A percentile compares a stretch with the other conserved stretches of the same genome.
Conservation (phyloP, 805 yeast genomes). For the Barnettozyma sp. region DNA sequence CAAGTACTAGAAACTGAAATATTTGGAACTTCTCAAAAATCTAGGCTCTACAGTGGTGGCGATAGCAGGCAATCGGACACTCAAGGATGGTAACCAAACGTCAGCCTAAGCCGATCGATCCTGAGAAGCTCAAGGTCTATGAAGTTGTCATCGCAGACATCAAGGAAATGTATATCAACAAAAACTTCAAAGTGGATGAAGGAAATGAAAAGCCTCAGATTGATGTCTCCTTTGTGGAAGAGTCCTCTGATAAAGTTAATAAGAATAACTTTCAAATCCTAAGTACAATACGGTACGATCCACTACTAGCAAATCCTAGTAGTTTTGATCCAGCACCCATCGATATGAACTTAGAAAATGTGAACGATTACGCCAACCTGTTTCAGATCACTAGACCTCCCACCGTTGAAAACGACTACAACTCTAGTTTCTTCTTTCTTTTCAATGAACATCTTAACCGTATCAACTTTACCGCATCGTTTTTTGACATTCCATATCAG, state of each 20-base stretch:
- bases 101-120: constrained; percentile 4
- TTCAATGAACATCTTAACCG: constrained; percentile 59
- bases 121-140: constrained; percentile 5
- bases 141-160: constrained; percentile 1
- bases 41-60: too few species aligned
- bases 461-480: constrained; percentile 44
- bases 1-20: too few species aligned
- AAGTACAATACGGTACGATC: constrained; percentile 74
- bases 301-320: constrained; percentile 31
- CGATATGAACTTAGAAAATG: background rate
- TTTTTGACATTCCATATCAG: constrained; percentile 44
- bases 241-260: constrained; percentile 5
- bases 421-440: constrained; percentile 43
- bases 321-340: background rate
- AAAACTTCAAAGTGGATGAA: constrained; percentile 6
- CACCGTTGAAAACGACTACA: constrained; percentile 6
- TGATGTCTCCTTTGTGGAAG: constrained; percentile 7
- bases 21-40: too few species aligned
- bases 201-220: constrained; percentile 5
- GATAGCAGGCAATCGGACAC: background rate
- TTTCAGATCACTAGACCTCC: background rate
- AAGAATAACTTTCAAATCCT: constrained; percentile 45
- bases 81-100: constrained; percentile 1
- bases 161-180: constrained; percentile 2
- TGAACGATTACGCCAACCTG: background rate